Base-by-base conservation (phyloP, 2,329 filamentous ascomycete genomes). In the Trichoderma breve region DNA sequence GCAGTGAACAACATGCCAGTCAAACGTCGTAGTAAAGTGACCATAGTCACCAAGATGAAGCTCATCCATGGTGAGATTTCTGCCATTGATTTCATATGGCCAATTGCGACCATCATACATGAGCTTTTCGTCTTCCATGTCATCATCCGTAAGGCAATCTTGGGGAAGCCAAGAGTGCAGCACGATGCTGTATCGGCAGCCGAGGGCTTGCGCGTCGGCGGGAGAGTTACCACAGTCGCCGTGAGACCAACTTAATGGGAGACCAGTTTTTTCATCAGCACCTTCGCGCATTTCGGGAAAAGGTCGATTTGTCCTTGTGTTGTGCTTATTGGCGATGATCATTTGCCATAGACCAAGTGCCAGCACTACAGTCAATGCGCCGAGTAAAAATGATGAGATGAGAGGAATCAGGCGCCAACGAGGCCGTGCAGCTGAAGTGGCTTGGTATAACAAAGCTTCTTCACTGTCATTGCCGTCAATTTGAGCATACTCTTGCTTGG, bases 181-280 rank as follows among this genome's bases (percentile, higher is more conserved):
- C 3, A 76, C 75, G 24, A 76, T 75, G 62, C 72, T 74, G 67
- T 63, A 63, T 28, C 36, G 61, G 34, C 61, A 63, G 14, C 73
- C 61, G 58, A 66, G 74, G 75, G n/a, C 70, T 73, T 15, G 36
- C 0, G 75, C 75, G 3, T 76, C 73, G 28, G 55, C 70, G 4
- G 73, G 70, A 12, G 75, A 76, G 66, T 72, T 74, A 34, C 75
- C 75, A 51, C 75, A 76, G 58, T 76, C 75, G 21, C 75, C 75
- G 47, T 75, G 61, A 63, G 61, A 63, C 61, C 61, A 63, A 30
- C 61, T 63, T 39, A 63, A 21, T 0, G 75, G 73, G 0, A 75
- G 72, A 2, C 74, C 74, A 6, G 71, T 75, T 6, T 39, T 34
- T 14, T 58, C 57, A 58, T 76, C 73, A 8, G 63, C n/a, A 30